Percentiles rank a stretch among this genome's conserved stretches.
Conservation (phyloP, 2,329 filamentous ascomycete genomes). For the Emergomyces africanus region DNA sequence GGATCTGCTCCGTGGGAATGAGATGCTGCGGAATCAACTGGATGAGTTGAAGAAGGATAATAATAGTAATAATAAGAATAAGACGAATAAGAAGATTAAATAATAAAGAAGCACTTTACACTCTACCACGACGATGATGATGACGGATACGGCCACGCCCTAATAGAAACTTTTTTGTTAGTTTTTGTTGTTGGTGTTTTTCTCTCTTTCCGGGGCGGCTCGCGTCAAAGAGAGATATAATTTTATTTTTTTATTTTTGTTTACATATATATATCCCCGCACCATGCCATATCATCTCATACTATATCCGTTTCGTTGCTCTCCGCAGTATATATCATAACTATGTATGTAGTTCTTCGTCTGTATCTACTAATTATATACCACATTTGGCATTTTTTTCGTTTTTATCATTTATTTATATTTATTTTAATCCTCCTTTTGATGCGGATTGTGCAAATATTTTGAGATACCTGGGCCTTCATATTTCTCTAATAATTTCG, state of each 20-base stretch:
- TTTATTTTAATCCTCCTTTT: not conserved
- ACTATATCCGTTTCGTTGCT: not conserved
- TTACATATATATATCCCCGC: not conserved
- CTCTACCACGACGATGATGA: not conserved
- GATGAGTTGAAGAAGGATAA: conserved; percentile 32
- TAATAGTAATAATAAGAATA: no score
- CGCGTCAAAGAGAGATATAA: not conserved
- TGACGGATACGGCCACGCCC: no score
- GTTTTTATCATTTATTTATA: no score
- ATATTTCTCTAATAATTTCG: no score
- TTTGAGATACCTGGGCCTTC: no score
- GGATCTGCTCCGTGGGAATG: conserved; percentile 56
- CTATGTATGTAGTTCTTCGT: no score
- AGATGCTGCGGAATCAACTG: conserved; percentile 43
- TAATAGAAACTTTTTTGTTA: no score
- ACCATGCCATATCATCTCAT: not conserved
- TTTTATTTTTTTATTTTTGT: not conserved
- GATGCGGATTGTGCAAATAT: no score
- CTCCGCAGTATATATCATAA: no score
- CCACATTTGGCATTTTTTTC: not conserved
- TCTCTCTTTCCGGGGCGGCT: not conserved
- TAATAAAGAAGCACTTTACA: no score
- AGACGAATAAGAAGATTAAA: no score
- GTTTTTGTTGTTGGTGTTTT: not conserved
- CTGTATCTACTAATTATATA: not conserved